phyloP scores from a whole-genome alignment of 306 rosid genomes.

The Echinosophora koreensis region DNA sequence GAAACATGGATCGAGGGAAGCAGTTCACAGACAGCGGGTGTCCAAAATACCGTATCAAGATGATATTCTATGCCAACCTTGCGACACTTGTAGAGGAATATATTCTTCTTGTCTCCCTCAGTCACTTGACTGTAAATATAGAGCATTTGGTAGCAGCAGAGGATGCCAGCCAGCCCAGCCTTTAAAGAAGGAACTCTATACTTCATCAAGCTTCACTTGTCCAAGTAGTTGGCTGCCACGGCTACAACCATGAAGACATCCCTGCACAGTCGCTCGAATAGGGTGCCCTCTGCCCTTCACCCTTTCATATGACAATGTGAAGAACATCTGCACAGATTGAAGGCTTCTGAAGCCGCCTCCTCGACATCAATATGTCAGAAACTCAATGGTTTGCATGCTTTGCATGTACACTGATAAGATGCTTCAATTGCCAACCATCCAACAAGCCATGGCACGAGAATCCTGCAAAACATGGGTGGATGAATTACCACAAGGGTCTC shows the following conservation, averaged over 20 bases:
- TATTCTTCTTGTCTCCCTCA: conserved; percentile 49
- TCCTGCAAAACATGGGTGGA: conserved; percentile 14
- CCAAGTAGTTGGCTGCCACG: not conserved
- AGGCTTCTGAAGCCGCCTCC: too few species aligned
- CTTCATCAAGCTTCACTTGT: conserved; percentile 13
- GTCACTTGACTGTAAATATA: conserved; percentile 19
- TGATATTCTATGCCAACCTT: conserved; percentile 43
- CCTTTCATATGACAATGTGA: too few species aligned
- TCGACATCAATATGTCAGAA: too few species aligned
- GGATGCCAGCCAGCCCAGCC: too few species aligned
- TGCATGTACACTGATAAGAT: conserved; percentile 30
- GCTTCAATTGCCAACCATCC: conserved; percentile 6
- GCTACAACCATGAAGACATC: conserved; percentile 30
- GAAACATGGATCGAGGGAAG: conserved; percentile 38
- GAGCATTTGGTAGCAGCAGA: conserved; percentile 18
- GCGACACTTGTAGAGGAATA: conserved; percentile 37
- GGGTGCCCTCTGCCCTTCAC: too few species aligned
- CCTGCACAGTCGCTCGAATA: conserved; percentile 22
- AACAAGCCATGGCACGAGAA: conserved; percentile 18
- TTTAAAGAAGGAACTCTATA: not conserved
- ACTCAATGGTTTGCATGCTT: not conserved
- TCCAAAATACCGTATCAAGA: conserved; percentile 27
- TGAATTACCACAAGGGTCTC: conserved; percentile 20
- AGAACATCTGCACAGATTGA: too few species aligned
- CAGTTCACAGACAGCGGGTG: conserved; percentile 40